Conservation (phyloP, 2,329 filamentous ascomycete genomes). For the Niveomyces coronatus region DNA sequence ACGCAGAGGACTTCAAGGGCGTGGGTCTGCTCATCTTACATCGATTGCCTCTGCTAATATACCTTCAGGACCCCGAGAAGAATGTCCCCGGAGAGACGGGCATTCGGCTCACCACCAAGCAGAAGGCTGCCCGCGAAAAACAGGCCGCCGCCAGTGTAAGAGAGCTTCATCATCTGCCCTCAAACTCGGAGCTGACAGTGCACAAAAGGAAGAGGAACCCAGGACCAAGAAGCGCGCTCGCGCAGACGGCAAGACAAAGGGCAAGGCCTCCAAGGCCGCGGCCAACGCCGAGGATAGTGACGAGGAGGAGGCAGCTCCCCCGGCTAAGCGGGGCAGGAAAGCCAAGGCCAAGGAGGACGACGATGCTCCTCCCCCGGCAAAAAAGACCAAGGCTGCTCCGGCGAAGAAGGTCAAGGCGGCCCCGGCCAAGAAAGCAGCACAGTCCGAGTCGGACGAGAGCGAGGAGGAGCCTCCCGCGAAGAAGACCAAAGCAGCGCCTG, state of each 20-base stretch:
- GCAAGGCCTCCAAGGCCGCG: slow-evolving; percentile 10
- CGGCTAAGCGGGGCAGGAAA: slow-evolving; percentile 20
- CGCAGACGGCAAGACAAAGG: slow-evolving; percentile 11
- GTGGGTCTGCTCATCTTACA: slow-evolving; percentile 41
- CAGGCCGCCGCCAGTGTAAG: slow-evolving; percentile 9
- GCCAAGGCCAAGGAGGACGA: slow-evolving; percentile 15
- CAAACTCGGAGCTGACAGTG: neutral
- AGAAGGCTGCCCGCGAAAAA: slow-evolving; percentile 19
- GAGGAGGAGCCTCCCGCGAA: slow-evolving; percentile 17
- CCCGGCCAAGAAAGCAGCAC: neutral
- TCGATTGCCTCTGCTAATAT: slow-evolving; percentile 2
- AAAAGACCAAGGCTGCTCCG: slow-evolving; percentile 11
- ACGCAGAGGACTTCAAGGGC: slow-evolving; percentile 78
- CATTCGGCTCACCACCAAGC: slow-evolving; percentile 39
- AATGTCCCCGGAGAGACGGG: slow-evolving; percentile 59
- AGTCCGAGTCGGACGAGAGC: slow-evolving; percentile 9
- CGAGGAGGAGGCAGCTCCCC: slow-evolving; percentile 10
- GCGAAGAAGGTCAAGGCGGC: slow-evolving; percentile 11
- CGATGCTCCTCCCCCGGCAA: slow-evolving; percentile 13
- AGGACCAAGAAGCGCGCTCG: slow-evolving; percentile 24
- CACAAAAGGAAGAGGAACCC: slow-evolving; percentile 3
- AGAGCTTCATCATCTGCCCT: too few species aligned
- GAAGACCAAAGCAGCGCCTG: neutral
- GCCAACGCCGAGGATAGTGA: slow-evolving; percentile 24
- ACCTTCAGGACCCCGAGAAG: slow-evolving; percentile 58